phyloP scores from a whole-genome alignment of 106 monocot genomes.

The Cymbidium sinense region DNA sequence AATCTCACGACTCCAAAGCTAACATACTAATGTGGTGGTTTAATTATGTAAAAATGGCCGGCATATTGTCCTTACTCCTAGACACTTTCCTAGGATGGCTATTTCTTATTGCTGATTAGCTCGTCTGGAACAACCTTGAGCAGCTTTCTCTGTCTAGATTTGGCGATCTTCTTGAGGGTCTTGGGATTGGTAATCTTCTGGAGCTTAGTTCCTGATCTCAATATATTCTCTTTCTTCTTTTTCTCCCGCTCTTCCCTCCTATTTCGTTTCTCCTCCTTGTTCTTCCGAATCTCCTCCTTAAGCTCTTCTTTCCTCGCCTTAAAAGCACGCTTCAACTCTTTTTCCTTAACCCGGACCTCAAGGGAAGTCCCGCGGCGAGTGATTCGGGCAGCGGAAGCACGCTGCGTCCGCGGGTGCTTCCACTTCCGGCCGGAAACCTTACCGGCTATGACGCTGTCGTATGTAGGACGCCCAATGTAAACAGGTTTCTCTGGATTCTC shows the following conservation, averaged over 20 bases:
- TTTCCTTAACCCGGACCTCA: conserved; percentile 58
- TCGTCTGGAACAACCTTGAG: conserved; percentile 81
- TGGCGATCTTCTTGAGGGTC: conserved; percentile 93
- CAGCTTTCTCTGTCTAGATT: conserved; percentile 80
- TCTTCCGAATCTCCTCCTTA: conserved; percentile 83
- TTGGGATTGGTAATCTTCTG: conserved; percentile 87
- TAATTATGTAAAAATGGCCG: background rate
- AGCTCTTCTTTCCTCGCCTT: conserved; percentile 67
- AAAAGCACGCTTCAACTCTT: conserved; percentile 75
- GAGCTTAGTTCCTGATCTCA: conserved; percentile 66
- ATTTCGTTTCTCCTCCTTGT: conserved; percentile 77
- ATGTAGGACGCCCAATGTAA: conserved; percentile 55
- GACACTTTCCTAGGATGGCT: background rate
- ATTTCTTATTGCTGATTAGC: conserved; percentile 22
- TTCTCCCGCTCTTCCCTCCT: conserved; percentile 90
- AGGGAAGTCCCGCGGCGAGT: conserved; percentile 27
- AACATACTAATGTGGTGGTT: background rate
- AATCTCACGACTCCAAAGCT: background rate
- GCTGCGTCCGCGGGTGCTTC: conserved; percentile 74
- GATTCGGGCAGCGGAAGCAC: conserved; percentile 59
- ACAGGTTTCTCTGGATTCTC: conserved; percentile 56
- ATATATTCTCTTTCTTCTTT: conserved; percentile 83
- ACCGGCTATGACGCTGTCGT: conserved; percentile 85
- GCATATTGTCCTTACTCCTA: background rate
- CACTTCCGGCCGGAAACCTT: conserved; percentile 81